Evolutionary conservation across 768 basidiomycete genomes (phyloP), one percentile per base, ranked within the genome.

Genomic region (Cystobasidium tubakii): DNA sequence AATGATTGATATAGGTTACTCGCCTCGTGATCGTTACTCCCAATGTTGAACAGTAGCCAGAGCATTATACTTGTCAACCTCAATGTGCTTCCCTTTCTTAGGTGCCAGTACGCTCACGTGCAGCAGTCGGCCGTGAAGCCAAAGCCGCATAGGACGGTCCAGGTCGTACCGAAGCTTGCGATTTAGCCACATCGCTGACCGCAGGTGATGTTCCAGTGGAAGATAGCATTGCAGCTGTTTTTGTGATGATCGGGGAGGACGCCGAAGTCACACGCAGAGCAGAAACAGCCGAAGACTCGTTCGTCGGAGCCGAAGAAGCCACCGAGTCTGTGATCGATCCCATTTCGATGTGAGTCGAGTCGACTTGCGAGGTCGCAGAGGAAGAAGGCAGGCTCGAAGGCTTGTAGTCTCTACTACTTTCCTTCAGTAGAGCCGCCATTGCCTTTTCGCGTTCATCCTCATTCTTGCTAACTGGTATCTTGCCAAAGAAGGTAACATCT

Each of bases 401-500:
- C 15, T 46, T 71, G 54, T 7, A 31, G 19, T 55, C 53, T n/a
- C 39, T 55, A 17, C 36, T 44, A n/a, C 55, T 44, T 39, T 71
- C 69, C 55, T 71, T 71, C 12, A 71, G 55, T 17, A 71, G 36
- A 2, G 69, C 69, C 10, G 53, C 55, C 69, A 71, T 55, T 12
- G 69, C 69, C 44, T 71, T 36, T 60, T 57, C 44, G 25, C 69
- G 29, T 19, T 55, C 53, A 42, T 44, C 29, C 19, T 55, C 53
- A 31, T 60, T 55, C 36, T 71, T 71, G 54, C 54, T 62, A 6
- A 71, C 69, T n/a, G 69, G 69, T 27, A 71, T 46, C 10, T 71
- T 71, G 31, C 69, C 69, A 36, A 71, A 71, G 54, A 71, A 71
- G 19, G 69, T 57, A 4, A 71, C 55, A 29, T 71, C 69, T 25